These are phyloP conservation scores for Xylariaceae sp. DNA, from an alignment of 2,329 filamentous ascomycete genomes.

Conservation along the genomic window DNA sequence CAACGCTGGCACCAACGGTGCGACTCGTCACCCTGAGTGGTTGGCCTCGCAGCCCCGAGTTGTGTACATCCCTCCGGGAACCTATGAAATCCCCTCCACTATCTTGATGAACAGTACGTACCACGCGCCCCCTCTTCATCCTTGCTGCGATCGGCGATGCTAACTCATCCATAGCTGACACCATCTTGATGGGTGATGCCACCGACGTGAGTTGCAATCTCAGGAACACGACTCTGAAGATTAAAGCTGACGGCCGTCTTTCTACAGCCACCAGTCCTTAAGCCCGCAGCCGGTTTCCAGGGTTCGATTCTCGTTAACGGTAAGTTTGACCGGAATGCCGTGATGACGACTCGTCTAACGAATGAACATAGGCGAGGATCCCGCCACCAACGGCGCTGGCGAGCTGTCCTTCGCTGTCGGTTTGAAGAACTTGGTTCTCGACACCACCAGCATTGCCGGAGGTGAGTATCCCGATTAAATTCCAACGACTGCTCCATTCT, in stretches of 20 bases:
- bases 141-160: not conserved
- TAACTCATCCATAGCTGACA: conserved; percentile 33
- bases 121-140: not conserved
- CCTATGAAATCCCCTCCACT: conserved; percentile 38
- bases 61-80: conserved; percentile 43
- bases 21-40: conserved; percentile 36
- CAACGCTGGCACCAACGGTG: conserved; percentile 35
- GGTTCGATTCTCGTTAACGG: conserved; percentile 36
- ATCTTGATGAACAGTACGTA: conserved; percentile 36
- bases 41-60: conserved; percentile 42
- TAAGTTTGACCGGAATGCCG: conserved; percentile 7
- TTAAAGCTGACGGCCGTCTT: conserved; percentile 4
- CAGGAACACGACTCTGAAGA: not conserved
- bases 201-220: conserved; percentile 33
- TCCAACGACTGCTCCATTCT: not conserved
- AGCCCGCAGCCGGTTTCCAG: conserved; percentile 37
- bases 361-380: conserved; percentile 33
- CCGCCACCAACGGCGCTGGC: conserved; percentile 32
- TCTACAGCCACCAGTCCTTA: conserved; percentile 39
- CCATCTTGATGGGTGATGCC: conserved; percentile 44
- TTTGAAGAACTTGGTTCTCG: conserved; percentile 42
- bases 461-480: conserved; percentile 19
- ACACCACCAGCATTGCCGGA: conserved; percentile 38
- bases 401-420: conserved; percentile 42
- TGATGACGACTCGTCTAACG: conserved; percentile 13